Evolutionary conservation across 2,329 filamentous ascomycete species (phyloP).

Genomic region (Penicillium sp.): DNA sequence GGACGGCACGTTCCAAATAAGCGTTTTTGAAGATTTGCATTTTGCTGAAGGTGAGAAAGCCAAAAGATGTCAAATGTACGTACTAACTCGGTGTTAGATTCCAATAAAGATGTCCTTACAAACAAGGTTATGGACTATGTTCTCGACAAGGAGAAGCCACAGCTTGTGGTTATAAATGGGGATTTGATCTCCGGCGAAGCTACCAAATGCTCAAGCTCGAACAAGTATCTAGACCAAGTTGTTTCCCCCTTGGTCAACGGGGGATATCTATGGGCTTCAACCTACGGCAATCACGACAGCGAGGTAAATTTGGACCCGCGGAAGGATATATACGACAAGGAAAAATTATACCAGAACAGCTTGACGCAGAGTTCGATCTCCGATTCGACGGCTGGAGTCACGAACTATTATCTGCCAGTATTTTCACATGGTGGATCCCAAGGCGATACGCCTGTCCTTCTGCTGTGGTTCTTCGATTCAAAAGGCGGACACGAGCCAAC

Average conservation of each 20-base stretch:
- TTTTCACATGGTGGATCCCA: slow-evolving; percentile 46
- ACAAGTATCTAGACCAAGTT: slow-evolving; percentile 59
- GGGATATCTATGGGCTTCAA: slow-evolving; percentile 62
- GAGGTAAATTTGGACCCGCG: slow-evolving; percentile 56
- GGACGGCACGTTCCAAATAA: slow-evolving; percentile 46
- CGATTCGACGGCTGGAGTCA: slow-evolving; percentile 42
- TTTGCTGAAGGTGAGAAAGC: slow-evolving; percentile 64
- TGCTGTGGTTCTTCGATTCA: slow-evolving; percentile 74
- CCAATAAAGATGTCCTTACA: slow-evolving; percentile 56
- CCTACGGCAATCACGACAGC: slow-evolving; percentile 71
- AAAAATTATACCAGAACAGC: slow-evolving; percentile 37
- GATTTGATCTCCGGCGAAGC: slow-evolving; percentile 71
- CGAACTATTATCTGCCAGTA: slow-evolving; percentile 57
- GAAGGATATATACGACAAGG: slow-evolving; percentile 41
- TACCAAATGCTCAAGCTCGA: slow-evolving; percentile 54
- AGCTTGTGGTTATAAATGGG: slow-evolving; percentile 68
- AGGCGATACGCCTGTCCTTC: slow-evolving; percentile 35
- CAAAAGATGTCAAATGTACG: slow-evolving; percentile 32
- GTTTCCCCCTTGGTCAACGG: slow-evolving; percentile 58
- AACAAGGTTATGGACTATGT: slow-evolving; percentile 58
- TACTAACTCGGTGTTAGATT: slow-evolving; percentile 10
- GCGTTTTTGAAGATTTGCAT: slow-evolving; percentile 69
- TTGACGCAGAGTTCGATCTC: slow-evolving; percentile 48
- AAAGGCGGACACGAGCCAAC: slow-evolving; percentile 58
- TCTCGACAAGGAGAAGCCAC: slow-evolving; percentile 56